Conservation (phyloP, 108 stramenopile species). For the Mayamaea pseudoterrestris region DNA sequence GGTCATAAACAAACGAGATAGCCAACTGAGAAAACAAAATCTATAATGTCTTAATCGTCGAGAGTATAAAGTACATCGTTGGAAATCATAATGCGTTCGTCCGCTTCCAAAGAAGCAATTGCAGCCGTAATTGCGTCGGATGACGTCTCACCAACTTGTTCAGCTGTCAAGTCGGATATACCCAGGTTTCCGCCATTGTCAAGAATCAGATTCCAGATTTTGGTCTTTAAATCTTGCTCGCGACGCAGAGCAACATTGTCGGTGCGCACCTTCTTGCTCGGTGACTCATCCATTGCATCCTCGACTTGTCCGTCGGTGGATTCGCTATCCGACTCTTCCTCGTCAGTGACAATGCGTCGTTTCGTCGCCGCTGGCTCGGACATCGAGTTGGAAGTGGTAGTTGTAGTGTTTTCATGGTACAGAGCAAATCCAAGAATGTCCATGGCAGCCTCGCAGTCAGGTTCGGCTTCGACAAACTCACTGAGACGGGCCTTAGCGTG, state of each 20-base stretch:
- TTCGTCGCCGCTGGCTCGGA: slow-evolving; percentile 1
- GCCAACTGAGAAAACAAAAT: too few relatives aligned
- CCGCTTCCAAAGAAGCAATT: too few relatives aligned
- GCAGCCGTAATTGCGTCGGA: too few relatives aligned
- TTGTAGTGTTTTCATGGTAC: slow-evolving; percentile 64
- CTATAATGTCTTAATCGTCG: too few relatives aligned
- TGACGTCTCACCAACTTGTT: too few relatives aligned
- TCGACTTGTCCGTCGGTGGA: slow-evolving; percentile 45
- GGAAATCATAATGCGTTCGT: too few relatives aligned
- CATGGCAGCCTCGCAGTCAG: slow-evolving; percentile 71
- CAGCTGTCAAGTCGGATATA: too few relatives aligned
- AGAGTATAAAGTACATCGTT: too few relatives aligned
- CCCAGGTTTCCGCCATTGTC: slow-evolving; percentile 1
- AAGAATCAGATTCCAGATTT: background rate
- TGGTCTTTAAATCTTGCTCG: slow-evolving; percentile 18
- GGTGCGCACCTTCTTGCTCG: slow-evolving; percentile 14
- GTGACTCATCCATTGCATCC: slow-evolving; percentile 3
- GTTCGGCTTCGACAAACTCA: slow-evolving; percentile 51
- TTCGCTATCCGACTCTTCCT: background rate
- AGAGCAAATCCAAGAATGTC: slow-evolving; percentile 82
- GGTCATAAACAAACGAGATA: too few relatives aligned
- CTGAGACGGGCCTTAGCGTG: slow-evolving; percentile 89
- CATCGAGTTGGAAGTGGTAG: background rate
- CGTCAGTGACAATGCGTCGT: background rate
- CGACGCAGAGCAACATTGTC: slow-evolving; percentile 1